phyloP scores from a whole-genome alignment of 805 yeast species.

The Brettanomyces custersianus region DNA sequence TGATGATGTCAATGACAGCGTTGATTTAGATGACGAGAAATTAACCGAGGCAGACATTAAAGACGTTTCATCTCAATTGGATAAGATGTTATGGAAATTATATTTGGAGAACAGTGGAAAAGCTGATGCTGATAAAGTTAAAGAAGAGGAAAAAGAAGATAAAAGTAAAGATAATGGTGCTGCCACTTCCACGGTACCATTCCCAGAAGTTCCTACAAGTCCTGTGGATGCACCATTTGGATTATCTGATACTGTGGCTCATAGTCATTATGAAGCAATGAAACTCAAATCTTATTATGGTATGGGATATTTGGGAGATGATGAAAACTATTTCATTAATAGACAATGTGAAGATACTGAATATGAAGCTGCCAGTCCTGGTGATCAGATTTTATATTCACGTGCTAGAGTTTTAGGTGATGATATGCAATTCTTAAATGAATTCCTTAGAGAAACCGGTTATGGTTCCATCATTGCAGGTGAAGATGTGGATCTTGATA shows the following conservation, averaged over 20 bases:
- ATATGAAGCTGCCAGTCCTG: constrained; percentile 5
- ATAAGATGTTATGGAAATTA: no score
- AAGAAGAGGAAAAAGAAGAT: no score
- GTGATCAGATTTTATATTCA: constrained; percentile 10
- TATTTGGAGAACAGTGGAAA: not conserved
- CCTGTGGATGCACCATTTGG: no score
- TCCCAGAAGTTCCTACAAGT: no score
- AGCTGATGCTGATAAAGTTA: not conserved
- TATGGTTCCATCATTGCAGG: constrained; percentile 15
- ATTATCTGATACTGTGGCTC: constrained; percentile 1
- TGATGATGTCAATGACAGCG: no score
- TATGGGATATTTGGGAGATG: not conserved
- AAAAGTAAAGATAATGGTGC: no score
- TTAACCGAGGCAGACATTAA: no score
- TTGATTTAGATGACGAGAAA: no score
- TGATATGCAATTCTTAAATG: constrained; percentile 19
- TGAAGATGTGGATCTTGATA: constrained; percentile 1
- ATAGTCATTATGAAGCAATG: not conserved
- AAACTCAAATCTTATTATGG: not conserved
- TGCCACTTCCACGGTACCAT: no score
- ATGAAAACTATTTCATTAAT: constrained; percentile 1
- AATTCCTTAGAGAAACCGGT: constrained; percentile 14
- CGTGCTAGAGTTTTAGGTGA: constrained; percentile 17
- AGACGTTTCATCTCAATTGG: no score
- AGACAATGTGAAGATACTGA: constrained; percentile 6